These are phyloP conservation scores for Starmera pachycereana DNA, from an alignment of 805 yeast genomes.

Conservation along the genomic window DNA sequence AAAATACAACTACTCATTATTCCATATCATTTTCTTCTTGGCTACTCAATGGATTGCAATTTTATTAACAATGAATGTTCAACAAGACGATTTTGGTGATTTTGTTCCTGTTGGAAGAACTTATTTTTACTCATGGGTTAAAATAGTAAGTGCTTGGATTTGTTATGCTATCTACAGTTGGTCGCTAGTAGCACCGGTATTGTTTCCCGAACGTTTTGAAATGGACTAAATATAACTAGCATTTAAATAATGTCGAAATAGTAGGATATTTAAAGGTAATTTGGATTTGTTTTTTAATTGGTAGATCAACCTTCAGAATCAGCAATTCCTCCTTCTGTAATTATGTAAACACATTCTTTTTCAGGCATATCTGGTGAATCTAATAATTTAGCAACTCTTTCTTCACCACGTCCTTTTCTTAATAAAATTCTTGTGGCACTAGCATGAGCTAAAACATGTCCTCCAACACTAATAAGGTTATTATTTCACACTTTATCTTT, in stretches of 20 bases:
- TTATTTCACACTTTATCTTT: background rate
- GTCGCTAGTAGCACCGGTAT: slow-evolving; percentile 85
- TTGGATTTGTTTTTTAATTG: background rate
- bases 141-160: slow-evolving; percentile 84
- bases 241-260: background rate
- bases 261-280: too few relatives aligned
- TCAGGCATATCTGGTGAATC: slow-evolving; percentile 82
- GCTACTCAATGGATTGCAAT: slow-evolving; percentile 98
- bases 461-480: slow-evolving; percentile 41
- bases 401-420: slow-evolving; percentile 70
- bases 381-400: slow-evolving; percentile 68
- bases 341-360: slow-evolving; percentile 64
- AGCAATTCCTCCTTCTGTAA: slow-evolving; percentile 58
- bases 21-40: slow-evolving; percentile 84
- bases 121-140: slow-evolving; percentile 90
- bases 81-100: slow-evolving; percentile 73
- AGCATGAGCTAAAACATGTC: slow-evolving; percentile 74
- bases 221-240: too few relatives aligned
- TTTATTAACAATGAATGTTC: slow-evolving; percentile 82
- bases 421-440: slow-evolving; percentile 67
- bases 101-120: slow-evolving; percentile 97
- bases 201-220: slow-evolving; percentile 82
- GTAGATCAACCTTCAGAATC: slow-evolving; percentile 28
- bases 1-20: slow-evolving; percentile 75
- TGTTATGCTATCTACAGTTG: slow-evolving; percentile 81